Percentiles rank a stretch among this genome's conserved stretches.
phyloP scores from a whole-genome alignment of 441 rosid species.

The Theobroma grandiflorum region DNA sequence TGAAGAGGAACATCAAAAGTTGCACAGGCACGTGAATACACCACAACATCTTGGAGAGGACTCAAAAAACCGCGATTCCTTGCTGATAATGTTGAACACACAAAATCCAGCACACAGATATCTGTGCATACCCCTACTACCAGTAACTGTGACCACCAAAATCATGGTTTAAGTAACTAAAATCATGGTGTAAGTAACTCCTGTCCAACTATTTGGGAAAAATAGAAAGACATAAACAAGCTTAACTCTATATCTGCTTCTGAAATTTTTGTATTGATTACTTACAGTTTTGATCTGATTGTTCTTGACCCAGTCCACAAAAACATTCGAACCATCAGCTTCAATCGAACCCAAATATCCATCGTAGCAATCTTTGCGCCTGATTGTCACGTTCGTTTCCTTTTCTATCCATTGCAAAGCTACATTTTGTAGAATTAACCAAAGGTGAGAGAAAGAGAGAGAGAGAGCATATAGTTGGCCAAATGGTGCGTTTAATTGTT shows the following conservation, averaged over 20 bases:
- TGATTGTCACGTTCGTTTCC: slow-evolving; percentile 66
- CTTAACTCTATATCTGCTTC: background rate
- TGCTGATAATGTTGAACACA: slow-evolving; percentile 48
- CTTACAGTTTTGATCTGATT: slow-evolving; percentile 77
- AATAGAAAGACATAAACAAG: background rate
- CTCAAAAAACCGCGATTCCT: slow-evolving; percentile 44
- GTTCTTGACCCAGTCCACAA: slow-evolving; percentile 77
- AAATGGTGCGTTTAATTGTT: background rate
- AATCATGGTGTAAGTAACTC: too few species aligned
- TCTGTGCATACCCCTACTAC: slow-evolving; percentile 55
- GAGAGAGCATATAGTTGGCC: background rate
- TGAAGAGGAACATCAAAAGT: slow-evolving; percentile 51
- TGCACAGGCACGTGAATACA: slow-evolving; percentile 47
- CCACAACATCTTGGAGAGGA: slow-evolving; percentile 45
- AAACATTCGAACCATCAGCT: slow-evolving; percentile 79
- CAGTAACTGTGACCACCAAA: slow-evolving; percentile 33
- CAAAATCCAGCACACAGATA: slow-evolving; percentile 55
- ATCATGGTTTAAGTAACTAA: slow-evolving; percentile 4
- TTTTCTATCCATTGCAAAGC: slow-evolving; percentile 80
- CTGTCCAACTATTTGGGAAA: background rate
- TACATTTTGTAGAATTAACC: slow-evolving; percentile 28
- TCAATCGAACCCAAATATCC: slow-evolving; percentile 88
- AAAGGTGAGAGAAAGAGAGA: background rate
- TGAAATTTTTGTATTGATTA: background rate
- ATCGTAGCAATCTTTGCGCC: slow-evolving; percentile 77